Conservation (phyloP, 352 stramenopile genomes). For the Phytophthora ohioensis region DNA sequence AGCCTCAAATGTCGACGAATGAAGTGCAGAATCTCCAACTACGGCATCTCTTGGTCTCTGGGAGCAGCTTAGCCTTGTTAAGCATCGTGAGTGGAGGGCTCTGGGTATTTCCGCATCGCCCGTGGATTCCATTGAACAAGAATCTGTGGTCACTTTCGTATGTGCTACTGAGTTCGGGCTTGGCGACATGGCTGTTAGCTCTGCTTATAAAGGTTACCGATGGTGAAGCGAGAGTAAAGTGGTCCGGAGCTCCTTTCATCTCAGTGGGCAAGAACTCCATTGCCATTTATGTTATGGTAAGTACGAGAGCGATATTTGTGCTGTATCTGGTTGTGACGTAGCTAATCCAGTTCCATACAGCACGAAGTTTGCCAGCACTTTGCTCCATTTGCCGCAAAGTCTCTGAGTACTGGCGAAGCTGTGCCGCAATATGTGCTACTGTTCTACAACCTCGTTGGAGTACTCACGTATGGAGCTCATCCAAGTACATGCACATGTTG, state of each 20-base stretch:
- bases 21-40: conserved; percentile 5
- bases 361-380: conserved; percentile 68
- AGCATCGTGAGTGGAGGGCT: conserved; percentile 26
- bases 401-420: conserved; percentile 19
- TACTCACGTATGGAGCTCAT: conserved; percentile 30
- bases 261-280: conserved; percentile 82
- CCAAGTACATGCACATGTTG: neutral
- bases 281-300: conserved; percentile 75
- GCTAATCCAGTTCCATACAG: conserved; percentile 32
- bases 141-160: conserved; percentile 88
- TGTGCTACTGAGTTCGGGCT: conserved; percentile 54
- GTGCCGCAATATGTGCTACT: conserved; percentile 42
- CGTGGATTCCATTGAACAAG: conserved; percentile 84
- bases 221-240: conserved; percentile 13
- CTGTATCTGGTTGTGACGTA: neutral
- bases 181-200: conserved; percentile 43
- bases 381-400: conserved; percentile 52
- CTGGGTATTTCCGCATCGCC: conserved; percentile 34
- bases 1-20: neutral
- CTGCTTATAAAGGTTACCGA: conserved; percentile 41
- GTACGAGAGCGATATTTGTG: neutral
- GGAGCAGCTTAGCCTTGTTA: conserved; percentile 11
- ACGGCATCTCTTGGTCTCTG: conserved; percentile 19
- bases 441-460: conserved; percentile 58
- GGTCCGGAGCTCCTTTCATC: conserved; percentile 37